phyloP scores from a whole-genome alignment of 2,329 filamentous ascomycete species.

The Dichotomopilus funicola region DNA sequence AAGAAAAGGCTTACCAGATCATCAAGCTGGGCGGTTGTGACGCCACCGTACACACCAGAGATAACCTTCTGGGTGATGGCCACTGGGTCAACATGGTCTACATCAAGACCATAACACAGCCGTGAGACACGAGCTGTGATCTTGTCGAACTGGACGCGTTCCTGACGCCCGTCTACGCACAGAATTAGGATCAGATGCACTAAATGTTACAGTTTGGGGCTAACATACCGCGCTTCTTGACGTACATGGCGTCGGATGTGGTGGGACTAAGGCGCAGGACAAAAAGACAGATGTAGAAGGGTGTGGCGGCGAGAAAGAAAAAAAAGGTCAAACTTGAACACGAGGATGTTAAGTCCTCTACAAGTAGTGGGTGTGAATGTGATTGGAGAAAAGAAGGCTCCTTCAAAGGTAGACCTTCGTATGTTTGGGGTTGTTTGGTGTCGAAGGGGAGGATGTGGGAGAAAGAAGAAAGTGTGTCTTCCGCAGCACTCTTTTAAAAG shows the following conservation, averaged over 20 bases:
- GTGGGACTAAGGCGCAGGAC: conserved; percentile 6
- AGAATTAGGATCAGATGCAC: conserved; percentile 21
- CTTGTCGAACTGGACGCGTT: conserved; percentile 99
- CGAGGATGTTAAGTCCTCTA: not conserved
- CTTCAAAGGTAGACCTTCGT: conserved; percentile 8
- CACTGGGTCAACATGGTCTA: conserved; percentile 90
- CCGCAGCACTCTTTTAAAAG: conserved; percentile 19
- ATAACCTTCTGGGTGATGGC: conserved; percentile 99
- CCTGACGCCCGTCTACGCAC: conserved; percentile 85
- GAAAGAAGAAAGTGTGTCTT: conserved; percentile 9
- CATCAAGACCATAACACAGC: conserved; percentile 94
- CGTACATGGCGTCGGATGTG: conserved; percentile 45
- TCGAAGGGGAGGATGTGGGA: conserved; percentile 17
- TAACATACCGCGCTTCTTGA: conserved; percentile 56
- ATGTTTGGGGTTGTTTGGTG: not conserved
- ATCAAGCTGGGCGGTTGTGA: conserved; percentile 92
- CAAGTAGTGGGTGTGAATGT: not conserved
- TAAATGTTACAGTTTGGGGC: not conserved
- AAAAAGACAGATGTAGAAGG: conserved; percentile 8
- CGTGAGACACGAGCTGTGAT: conserved; percentile 98
- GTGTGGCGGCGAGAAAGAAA: not conserved
- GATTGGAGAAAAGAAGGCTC: conserved; percentile 5
- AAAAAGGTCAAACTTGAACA: not conserved
- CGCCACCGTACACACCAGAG: conserved; percentile 96
- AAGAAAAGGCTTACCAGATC: conserved; percentile 66